A percentile compares a stretch with the other conserved stretches of the same genome.
phyloP scores from a whole-genome alignment of 805 yeast genomes.

The Candida maltosa region DNA sequence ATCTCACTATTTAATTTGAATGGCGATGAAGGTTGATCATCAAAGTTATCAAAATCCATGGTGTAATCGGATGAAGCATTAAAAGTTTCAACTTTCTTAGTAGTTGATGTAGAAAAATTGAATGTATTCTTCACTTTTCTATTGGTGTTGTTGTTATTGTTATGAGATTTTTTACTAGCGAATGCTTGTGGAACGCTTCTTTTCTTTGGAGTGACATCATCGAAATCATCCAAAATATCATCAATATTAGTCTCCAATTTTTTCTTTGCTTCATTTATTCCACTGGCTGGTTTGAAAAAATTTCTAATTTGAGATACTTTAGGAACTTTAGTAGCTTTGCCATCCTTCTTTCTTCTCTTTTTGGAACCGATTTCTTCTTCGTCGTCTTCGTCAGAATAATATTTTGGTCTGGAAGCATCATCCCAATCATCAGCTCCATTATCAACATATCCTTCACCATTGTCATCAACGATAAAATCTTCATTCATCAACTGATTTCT shows the following conservation, averaged over 20 bases:
- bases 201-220: constrained; percentile 17
- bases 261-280: constrained; percentile 29
- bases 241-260: constrained; percentile 54
- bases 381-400: constrained; percentile 56
- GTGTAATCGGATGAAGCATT: constrained; percentile 23
- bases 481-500: constrained; percentile 80
- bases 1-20: constrained; percentile 16
- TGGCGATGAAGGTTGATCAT: constrained; percentile 34
- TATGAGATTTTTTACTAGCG: background rate
- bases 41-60: constrained; percentile 16
- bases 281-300: constrained; percentile 45
- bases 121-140: constrained; percentile 17
- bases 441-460: constrained; percentile 91
- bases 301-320: constrained; percentile 48
- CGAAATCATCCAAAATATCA: constrained; percentile 59
- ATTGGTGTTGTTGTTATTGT: constrained; percentile 12
- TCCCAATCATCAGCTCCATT: constrained; percentile 93
- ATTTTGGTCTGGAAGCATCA: constrained; percentile 43
- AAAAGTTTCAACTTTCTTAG: constrained; percentile 19
- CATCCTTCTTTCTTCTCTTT: constrained; percentile 19
- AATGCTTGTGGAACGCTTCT: background rate
- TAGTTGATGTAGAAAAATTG: constrained; percentile 23
- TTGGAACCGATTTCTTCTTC: constrained; percentile 23
- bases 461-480: constrained; percentile 92
- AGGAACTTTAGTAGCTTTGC: constrained; percentile 32